These are phyloP conservation scores for Fraxinus pennsylvanica DNA, from an alignment of 257 asterid genomes.

Conservation along the genomic window DNA sequence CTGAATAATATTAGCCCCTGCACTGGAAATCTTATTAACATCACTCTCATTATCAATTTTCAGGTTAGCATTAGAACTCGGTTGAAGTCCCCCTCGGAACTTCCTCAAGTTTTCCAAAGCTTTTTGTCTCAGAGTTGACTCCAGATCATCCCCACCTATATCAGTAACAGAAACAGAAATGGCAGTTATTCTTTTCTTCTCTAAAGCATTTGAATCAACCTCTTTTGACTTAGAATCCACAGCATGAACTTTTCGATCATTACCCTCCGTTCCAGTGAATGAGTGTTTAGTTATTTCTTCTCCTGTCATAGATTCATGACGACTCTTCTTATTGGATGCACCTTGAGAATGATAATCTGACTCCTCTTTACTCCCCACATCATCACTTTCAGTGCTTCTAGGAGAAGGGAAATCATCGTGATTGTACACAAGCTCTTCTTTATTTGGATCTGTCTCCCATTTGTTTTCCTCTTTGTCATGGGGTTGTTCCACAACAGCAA, in stretches of 20 bases:
- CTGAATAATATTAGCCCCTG: conserved; percentile 21
- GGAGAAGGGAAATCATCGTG: conserved; percentile 63
- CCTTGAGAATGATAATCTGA: conserved; percentile 30
- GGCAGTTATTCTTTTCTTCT: conserved; percentile 30
- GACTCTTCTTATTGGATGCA: conserved; percentile 27
- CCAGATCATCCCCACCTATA: conserved; percentile 50
- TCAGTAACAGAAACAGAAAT: conserved; percentile 33
- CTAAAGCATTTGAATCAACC: conserved; percentile 11
- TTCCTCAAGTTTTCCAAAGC: conserved; percentile 80
- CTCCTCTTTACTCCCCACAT: conserved; percentile 40
- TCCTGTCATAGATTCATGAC: conserved; percentile 32
- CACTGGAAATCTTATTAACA: conserved; percentile 22
- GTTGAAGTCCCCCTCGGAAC: conserved; percentile 45
- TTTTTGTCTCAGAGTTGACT: conserved; percentile 70
- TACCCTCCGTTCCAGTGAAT: conserved; percentile 29
- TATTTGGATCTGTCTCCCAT: conserved; percentile 46
- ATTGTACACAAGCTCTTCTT: conserved; percentile 61
- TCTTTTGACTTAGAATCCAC: conserved; percentile 23
- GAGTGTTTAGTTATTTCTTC: conserved; percentile 24
- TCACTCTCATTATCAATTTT: conserved; percentile 30
- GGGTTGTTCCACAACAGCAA: conserved; percentile 43
- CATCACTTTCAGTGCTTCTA: conserved; percentile 55
- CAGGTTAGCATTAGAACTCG: conserved; percentile 13
- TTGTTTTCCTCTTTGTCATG: conserved; percentile 36
- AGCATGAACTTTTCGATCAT: conserved; percentile 15